These are phyloP conservation scores for Cyphellophora europaea DNA, from an alignment of 2,329 filamentous ascomycete species.

Conservation along the genomic window DNA sequence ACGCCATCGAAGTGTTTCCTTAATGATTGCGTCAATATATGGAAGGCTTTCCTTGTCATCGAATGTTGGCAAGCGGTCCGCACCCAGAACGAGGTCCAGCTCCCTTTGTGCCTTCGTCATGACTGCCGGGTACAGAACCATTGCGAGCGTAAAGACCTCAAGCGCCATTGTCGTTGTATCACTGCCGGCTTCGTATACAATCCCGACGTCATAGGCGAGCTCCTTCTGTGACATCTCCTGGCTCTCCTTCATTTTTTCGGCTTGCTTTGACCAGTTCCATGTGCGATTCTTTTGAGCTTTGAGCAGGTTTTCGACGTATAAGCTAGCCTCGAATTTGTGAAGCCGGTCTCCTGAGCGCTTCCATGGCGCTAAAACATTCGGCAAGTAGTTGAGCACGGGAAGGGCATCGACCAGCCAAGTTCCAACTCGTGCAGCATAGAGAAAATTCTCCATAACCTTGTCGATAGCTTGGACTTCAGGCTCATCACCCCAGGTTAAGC, in stretches of 20 bases:
- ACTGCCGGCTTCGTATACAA: conserved; percentile 33
- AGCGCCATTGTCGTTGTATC: conserved; percentile 36
- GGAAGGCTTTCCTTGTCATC: conserved; percentile 28
- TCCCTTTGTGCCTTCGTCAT: conserved; percentile 35
- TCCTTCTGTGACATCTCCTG: conserved; percentile 31
- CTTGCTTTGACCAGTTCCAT: conserved; percentile 20
- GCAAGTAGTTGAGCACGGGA: conserved; percentile 35
- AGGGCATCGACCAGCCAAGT: conserved; percentile 38
- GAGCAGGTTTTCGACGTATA: conserved; percentile 13
- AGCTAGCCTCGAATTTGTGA: conserved; percentile 17
- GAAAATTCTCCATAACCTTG: conserved; percentile 39
- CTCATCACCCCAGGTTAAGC: conserved; percentile 30
- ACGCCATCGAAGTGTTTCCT: conserved; percentile 29
- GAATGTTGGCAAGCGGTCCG: conserved; percentile 26
- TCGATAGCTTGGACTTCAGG: conserved; percentile 37
- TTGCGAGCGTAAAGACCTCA: conserved; percentile 40
- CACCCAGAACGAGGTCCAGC: conserved; percentile 32
- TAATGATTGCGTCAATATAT: conserved; percentile 29
- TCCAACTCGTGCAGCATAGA: conserved; percentile 39
- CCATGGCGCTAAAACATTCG: conserved; percentile 36
- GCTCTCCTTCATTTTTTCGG: conserved; percentile 24
- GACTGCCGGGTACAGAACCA: conserved; percentile 41
- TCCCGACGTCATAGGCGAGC: conserved; percentile 33
- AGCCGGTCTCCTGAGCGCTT: conserved; percentile 23
- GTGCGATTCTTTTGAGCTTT: conserved; percentile 5